Evolutionary conservation across 164 flowering plant species (phyloP).

Genomic region (Magnolia kwangsiensis): DNA sequence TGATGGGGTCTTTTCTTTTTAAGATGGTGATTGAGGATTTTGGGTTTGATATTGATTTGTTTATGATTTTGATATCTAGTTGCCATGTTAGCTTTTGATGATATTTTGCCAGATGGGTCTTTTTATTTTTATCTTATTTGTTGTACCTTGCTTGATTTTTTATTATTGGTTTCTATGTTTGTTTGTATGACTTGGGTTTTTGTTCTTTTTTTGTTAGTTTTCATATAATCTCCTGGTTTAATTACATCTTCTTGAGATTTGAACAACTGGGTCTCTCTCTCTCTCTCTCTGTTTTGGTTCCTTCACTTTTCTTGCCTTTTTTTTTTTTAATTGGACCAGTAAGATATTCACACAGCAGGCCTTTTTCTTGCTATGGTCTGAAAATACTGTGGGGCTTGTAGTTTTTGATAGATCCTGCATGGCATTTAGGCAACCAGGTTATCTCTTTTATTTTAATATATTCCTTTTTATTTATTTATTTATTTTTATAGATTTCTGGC

Average conservation of each 20-base stretch:
- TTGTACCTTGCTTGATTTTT: neutral
- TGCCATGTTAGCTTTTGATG: neutral
- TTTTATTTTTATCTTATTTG: neutral
- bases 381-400: too few relatives aligned
- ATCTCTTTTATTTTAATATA: neutral
- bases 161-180: neutral
- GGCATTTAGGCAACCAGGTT: neutral
- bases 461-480: too few relatives aligned
- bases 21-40: neutral
- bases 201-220: neutral
- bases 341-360: too few relatives aligned
- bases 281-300: too few relatives aligned
- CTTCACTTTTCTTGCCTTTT: too few relatives aligned
- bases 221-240: too few relatives aligned
- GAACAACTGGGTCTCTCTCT: too few relatives aligned
- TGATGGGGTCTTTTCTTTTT: too few relatives aligned
- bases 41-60: neutral
- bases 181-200: too few relatives aligned
- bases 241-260: too few relatives aligned
- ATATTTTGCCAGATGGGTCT: neutral
- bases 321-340: too few relatives aligned
- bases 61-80: neutral
- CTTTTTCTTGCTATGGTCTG: too few relatives aligned
- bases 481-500: neutral
- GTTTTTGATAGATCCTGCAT: neutral